Percentiles rank a stretch among this genome's conserved stretches.
These are phyloP conservation scores for Conticribra weissflogii DNA, from an alignment of 108 stramenopile genomes.

Conservation along the genomic window DNA sequence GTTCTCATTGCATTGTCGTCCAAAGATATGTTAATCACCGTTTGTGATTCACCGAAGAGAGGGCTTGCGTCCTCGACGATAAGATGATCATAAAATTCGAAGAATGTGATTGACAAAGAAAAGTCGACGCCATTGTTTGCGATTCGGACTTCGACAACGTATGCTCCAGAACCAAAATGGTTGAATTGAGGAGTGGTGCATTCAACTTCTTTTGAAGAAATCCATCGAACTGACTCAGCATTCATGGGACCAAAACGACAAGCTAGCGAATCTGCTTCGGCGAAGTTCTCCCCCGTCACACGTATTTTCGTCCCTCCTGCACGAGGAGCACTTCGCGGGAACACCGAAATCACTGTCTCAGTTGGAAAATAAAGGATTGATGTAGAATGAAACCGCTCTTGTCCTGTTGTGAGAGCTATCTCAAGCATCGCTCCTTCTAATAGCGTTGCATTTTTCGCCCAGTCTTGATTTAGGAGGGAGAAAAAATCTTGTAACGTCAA, in stretches of 20 bases:
- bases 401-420: slow-evolving; percentile 1
- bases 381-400: not conserved
- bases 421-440: slow-evolving; percentile 11
- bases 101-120: not conserved
- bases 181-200: slow-evolving; percentile 10
- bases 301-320: slow-evolving; percentile 15
- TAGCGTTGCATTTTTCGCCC: slow-evolving; percentile 7
- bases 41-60: slow-evolving; percentile 2
- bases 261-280: not conserved
- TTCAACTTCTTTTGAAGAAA: slow-evolving; percentile 10
- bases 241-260: slow-evolving; percentile 7
- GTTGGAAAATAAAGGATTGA: not conserved
- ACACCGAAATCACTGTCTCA: slow-evolving; percentile 1
- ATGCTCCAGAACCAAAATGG: slow-evolving; percentile 1
- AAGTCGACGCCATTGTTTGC: slow-evolving; percentile 22
- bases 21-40: slow-evolving; percentile 3
- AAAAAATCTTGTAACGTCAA: slow-evolving; percentile 9
- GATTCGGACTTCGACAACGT: not conserved
- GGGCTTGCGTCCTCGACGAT: slow-evolving; percentile 10
- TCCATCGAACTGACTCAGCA: not conserved
- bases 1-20: not conserved
- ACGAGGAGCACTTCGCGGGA: slow-evolving; percentile 7
- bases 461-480: not conserved
- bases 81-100: slow-evolving; percentile 10
- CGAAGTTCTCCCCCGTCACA: slow-evolving; percentile 9